Evolutionary conservation across 2,329 filamentous ascomycete species (phyloP), one percentile per base, ranked within the genome.

Genomic region (Nannizzia gypsea): DNA sequence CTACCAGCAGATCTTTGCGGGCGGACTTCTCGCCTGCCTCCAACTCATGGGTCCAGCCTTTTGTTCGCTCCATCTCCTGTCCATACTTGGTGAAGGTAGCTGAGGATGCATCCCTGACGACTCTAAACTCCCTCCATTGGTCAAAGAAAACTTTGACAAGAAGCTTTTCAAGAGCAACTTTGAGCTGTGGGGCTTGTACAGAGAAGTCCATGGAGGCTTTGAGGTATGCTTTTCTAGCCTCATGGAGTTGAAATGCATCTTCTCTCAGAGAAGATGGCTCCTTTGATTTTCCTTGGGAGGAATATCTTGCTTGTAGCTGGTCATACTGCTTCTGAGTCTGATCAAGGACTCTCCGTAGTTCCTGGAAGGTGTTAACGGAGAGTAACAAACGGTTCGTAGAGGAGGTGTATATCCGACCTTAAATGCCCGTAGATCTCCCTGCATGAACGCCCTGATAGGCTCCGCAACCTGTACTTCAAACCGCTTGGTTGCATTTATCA

Each of bases 171-270:
- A 97, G 80, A 1, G 86, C 84, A 66, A 87, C 84, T 55, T 93
- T 85, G 52, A 97, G 76, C 72, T 96, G 90, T 0, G 93, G 91
- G 1, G 89, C 89, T 65, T 90, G 81, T 65, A 93, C 84, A 67
- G 89, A 95, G 71, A 91, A 97, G 72, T 99, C 93, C 83, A 99
- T 85, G 13, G 89, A 91, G 1, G 91, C 88, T 70, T 90, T 92
- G 48, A 97, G 79, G 71, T 99, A 99, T 34, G 85, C 83, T 69
- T 93, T 95, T 61, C 92, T 84, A 24, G 89, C 88, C 77, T 97
- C 93, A 70, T 96, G 93, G 40, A 97, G 83, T 70, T 93, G 86
- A 68, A 99, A 99, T 0, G 93, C 93, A 73, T 99, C 93, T 72
- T 99, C 93, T 62, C 93, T 83, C 60, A 99, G 78, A 0, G 90